Base-by-base conservation (phyloP, 768 basidiomycete species). In the Mycena metata region DNA sequence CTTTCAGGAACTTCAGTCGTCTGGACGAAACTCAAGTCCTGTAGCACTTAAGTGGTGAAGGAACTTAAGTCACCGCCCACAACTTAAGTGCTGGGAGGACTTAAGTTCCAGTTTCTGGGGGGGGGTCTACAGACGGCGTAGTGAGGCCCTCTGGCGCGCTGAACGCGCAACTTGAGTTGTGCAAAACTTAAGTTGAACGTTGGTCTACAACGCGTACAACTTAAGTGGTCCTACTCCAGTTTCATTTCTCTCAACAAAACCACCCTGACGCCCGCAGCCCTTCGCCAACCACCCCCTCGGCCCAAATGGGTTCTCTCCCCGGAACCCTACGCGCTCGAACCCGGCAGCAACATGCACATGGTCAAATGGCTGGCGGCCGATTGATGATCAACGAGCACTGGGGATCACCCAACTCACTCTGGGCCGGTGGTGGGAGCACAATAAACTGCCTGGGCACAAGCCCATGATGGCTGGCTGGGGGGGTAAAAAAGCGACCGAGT, bases 331-430 rank as follows among this genome's bases (percentile, higher is more conserved):
- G 36, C 36, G 16, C 56, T 57, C 21, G 46, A 66, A 52, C 24
- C 57, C 5, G 39, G n/a, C 11, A 23, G 7, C 4, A 17, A 45
- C n/a, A n/a, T n/a, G n/a, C n/a, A n/a, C 77, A 79, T 39, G 64
- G 63, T 11, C 75, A 78, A 52, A 67, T 79, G 47, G 66, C 78
- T 0, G 68, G 69, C 0, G 52, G 63, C n/a, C 74, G 73, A 1
- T 57, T 73, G 50, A 50, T 71, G 13, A 69, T 68, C 5, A 79
- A 79, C 54, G 73, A 79, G 56, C 69, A 63, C 42, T 79, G 78
- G 78, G 78, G 78, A 10, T 59, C 41, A 12, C 71, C 76, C 36
- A 79, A 77, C 43, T 41, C 65, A 0, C 65, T 71, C 30, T 70
- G 68, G 12, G 66, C 75, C 0, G 74, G 70, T 64, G 62, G 62